Evolutionary conservation across 768 basidiomycete species (phyloP), one percentile per base, ranked within the genome.

Genomic region (Phylloporus rhodoxanthus): DNA sequence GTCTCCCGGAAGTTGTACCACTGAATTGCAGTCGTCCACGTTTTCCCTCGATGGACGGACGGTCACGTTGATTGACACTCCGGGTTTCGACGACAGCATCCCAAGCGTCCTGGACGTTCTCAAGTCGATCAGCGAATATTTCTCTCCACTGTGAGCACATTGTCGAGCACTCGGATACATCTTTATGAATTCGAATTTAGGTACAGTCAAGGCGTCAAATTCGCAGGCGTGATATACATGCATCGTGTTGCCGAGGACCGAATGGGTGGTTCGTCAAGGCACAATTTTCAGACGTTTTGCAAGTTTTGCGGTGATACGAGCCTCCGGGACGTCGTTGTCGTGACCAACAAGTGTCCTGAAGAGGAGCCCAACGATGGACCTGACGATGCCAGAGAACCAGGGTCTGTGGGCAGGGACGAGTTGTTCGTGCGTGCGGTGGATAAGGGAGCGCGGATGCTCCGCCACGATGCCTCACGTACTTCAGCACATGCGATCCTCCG

Each of bases 81-180:
- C 80, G 2, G 80, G 80, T 5, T 81, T 81, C 50, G 78, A 80
- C 52, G 78, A 80, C 51, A 72, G 74, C 4, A 33, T 32, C n/a
- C 68, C 63, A 36, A 74, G 67, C 48, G 76, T 78, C 37, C 65
- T 71, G 0, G 70, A 73, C 13, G 68, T 80, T 4, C 62, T 80
- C 20, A 70, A 66, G 26, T 66, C 70, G 66, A 77, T 79, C 39
- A 74, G 76, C 53, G 70, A 19, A 14, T 56, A 57, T 20, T 57
- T 59, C 36, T 42, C 59, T 21, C 51, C 51, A 43, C 55, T 57
- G 62, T 64, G 44, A 57, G 62, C 43, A 43, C 30, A 15, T 52
- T 20, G 17, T 19, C 17, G 14, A 17, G 13, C 7, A 8, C 13
- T 17, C 4, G 9, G 10, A 43, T 20, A 21, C 21, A 28, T 32